These are phyloP conservation scores for Ganoderma lucidum DNA, from an alignment of 1,284 basidiomycete genomes.

Conservation along the genomic window DNA sequence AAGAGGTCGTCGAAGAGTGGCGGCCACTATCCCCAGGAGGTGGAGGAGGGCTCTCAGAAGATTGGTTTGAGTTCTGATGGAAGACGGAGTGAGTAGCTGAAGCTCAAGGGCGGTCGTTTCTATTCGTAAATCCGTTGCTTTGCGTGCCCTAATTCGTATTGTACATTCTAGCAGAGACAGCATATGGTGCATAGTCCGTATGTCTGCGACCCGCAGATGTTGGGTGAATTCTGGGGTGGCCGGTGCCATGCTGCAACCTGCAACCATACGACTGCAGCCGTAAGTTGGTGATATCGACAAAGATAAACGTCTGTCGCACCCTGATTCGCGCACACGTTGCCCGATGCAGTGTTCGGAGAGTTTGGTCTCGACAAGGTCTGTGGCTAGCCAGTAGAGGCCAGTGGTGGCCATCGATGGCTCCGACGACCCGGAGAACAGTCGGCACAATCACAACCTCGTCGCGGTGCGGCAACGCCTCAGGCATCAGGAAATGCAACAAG, in stretches of 20 bases:
- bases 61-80: constrained; percentile 39
- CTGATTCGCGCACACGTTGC: constrained; percentile 6
- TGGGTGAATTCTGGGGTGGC: neutral
- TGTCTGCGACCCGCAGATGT: neutral
- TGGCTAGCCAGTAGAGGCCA: neutral
- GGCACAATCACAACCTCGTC: neutral
- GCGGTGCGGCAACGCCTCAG: constrained; percentile 22
- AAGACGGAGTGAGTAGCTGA: neutral
- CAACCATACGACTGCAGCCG: neutral
- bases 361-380: constrained; percentile 7
- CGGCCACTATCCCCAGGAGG: constrained; percentile 45
- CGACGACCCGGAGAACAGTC: constrained; percentile 3
- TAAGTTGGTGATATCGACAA: neutral
- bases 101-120: neutral
- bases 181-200: neutral
- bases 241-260: neutral
- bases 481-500: constrained; percentile 6
- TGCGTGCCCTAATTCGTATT: constrained; percentile 21
- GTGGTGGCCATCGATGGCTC: neutral
- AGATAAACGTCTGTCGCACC: neutral
- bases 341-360: neutral
- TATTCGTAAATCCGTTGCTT: constrained; percentile 11
- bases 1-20: constrained; percentile 49
- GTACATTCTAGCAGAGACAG: constrained; percentile 5
- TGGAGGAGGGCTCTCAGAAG: constrained; percentile 35